These are phyloP conservation scores for Fusarium sp. DNA, from an alignment of 2,329 filamentous ascomycete genomes.

Conservation along the genomic window DNA sequence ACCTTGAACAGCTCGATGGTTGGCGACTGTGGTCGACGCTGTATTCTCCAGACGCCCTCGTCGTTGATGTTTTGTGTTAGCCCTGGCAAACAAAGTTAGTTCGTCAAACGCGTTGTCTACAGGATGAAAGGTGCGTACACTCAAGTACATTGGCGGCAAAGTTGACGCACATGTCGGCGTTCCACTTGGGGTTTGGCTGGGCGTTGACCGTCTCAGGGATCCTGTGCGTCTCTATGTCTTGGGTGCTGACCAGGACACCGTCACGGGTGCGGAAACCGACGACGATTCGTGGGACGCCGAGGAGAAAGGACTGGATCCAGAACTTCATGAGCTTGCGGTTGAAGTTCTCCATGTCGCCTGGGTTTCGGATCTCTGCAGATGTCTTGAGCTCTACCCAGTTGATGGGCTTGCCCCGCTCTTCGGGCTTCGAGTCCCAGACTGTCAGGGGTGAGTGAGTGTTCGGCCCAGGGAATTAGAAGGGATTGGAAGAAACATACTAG, in stretches of 20 bases:
- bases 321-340: conserved; percentile 94
- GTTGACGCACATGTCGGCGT: conserved; percentile 94
- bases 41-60: conserved; percentile 85
- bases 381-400: conserved; percentile 98
- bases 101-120: background rate
- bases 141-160: conserved; percentile 83
- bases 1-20: conserved; percentile 80
- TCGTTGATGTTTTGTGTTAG: conserved; percentile 73
- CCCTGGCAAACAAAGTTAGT: conserved; percentile 60
- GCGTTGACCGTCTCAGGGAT: conserved; percentile 83
- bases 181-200: conserved; percentile 78
- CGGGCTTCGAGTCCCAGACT: conserved; percentile 89
- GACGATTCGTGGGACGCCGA: conserved; percentile 91
- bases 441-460: conserved; percentile 6
- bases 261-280: conserved; percentile 84
- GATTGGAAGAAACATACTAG: conserved; percentile 65
- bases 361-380: conserved; percentile 75
- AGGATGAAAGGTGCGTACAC: conserved; percentile 66
- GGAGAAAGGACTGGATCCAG: conserved; percentile 95
- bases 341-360: conserved; percentile 79
- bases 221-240: conserved; percentile 82
- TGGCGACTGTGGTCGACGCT: conserved; percentile 70
- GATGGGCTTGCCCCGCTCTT: conserved; percentile 72
- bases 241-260: conserved; percentile 77
- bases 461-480: background rate